A percentile compares a stretch with the other conserved stretches of the same genome.
These are phyloP conservation scores for Carex myosuroides DNA, from an alignment of 176 grass and related monocot genomes.

Conservation along the genomic window DNA sequence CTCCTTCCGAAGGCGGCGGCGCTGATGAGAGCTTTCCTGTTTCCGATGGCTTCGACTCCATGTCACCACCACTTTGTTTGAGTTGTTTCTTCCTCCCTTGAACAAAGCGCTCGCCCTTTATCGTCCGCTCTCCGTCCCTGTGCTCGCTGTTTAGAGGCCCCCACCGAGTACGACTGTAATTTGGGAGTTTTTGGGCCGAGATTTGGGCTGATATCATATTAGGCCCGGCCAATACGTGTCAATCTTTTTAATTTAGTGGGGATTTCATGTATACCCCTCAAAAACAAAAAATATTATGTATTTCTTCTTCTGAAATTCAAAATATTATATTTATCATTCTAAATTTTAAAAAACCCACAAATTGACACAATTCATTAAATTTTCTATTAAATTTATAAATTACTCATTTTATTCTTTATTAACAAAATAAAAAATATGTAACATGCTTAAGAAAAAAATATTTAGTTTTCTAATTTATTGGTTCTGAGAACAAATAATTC, in stretches of 20 bases:
- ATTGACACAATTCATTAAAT: no score
- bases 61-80: neutral
- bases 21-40: neutral
- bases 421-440: no score
- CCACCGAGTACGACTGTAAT: neutral
- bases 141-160: neutral
- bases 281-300: no score
- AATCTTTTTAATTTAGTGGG: neutral
- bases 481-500: no score
- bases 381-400: no score
- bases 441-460: no score
- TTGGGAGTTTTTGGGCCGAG: neutral
- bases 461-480: no score
- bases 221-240: neutral
- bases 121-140: neutral
- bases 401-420: no score
- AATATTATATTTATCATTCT: no score
- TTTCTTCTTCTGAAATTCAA: no score
- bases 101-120: neutral
- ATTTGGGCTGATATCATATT: neutral
- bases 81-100: neutral
- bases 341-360: no score
- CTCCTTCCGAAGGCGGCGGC: neutral
- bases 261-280: no score
- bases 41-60: constrained; percentile 5